Base-by-base conservation (phyloP, 2,329 filamentous ascomycete genomes). In the Nannizzia gypsea region DNA sequence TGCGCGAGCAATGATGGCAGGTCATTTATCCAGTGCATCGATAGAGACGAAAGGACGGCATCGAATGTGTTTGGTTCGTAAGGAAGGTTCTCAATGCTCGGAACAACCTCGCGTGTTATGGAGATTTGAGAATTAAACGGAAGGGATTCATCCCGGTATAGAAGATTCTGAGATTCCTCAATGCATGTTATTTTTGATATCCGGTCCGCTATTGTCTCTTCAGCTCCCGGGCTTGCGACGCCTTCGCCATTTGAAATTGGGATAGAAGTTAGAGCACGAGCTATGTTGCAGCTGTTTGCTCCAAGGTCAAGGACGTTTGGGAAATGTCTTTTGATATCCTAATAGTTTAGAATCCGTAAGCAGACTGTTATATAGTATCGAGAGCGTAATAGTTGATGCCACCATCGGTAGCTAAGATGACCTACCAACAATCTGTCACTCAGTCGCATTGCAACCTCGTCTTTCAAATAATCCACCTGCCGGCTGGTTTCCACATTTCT, bases 11-110 rank as follows among this genome's bases (percentile, higher is more conserved):
- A 78, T 0, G 87, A 88, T 0, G 93, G 93, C 3, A 99, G 82
- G 72, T 99, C 90, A 72, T 99, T 99, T 78, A 96, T 88, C 93
- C 93, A 99, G 74, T 99, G 93, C 71, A 99, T 79, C 61, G 88
- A 91, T 61, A 96, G 77, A 60, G 88, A 95, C 70, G 89, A 95
- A 63, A 99, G 78, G 9, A 96, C 89, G 4, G 95, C 84, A 71
- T 97, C 91, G 72, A 96, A 97, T 2, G 86, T 84, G 64, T 85
- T 82, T 3, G 87, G 77, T 55, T 83, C 82, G 71, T 86, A 96
- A 0, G 90, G 89, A 0, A 96, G 76, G 2, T 82, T 81, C 71
- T 91, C 89, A 20, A 78, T 68, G 60, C 76, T 73, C 0, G 81
- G 74, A n/a, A 96, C 78, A 3, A 96, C 84, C 44, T 89, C 80